Evolutionary conservation across 2,329 filamentous ascomycete species (phyloP).

Genomic region (Fusarium torreyae): DNA sequence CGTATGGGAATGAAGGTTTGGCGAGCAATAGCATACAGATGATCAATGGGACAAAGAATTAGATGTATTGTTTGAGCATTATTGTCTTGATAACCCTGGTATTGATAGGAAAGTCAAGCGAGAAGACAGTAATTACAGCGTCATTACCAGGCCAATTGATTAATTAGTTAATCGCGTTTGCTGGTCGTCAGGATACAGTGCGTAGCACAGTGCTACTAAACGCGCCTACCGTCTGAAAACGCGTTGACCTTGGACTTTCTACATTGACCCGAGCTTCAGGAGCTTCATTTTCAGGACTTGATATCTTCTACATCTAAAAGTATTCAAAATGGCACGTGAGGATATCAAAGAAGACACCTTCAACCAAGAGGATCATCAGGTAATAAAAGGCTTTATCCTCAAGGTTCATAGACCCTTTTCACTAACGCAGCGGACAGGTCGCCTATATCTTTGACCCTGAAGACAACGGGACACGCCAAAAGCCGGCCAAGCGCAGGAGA

Average conservation of each 20-base stretch:
- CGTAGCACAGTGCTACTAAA: conserved; percentile 35
- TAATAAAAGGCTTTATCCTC: conserved; percentile 39
- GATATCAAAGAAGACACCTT: conserved; percentile 47
- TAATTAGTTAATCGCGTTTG: neutral
- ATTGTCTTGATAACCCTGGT: too few relatives aligned
- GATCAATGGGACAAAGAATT: conserved; percentile 46
- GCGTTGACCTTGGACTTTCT: conserved; percentile 37
- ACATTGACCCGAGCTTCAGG: conserved; percentile 26
- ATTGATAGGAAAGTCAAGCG: too few relatives aligned
- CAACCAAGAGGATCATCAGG: conserved; percentile 63
- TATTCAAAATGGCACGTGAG: conserved; percentile 46
- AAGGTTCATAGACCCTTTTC: neutral
- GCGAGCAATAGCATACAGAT: conserved; percentile 49
- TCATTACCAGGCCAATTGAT: too few relatives aligned
- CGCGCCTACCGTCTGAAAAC: conserved; percentile 37
- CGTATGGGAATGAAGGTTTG: conserved; percentile 42
- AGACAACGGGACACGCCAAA: conserved; percentile 54
- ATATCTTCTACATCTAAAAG: neutral
- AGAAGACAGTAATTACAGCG: too few relatives aligned
- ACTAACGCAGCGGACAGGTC: conserved; percentile 60
- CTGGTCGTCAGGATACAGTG: conserved; percentile 26
- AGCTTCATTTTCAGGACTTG: conserved; percentile 10
- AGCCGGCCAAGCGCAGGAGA: conserved; percentile 71
- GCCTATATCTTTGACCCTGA: conserved; percentile 74
- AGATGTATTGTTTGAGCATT: conserved; percentile 23